Conservation (phyloP, 2,329 filamentous ascomycete species). For the Cladophialophora carrionii region DNA sequence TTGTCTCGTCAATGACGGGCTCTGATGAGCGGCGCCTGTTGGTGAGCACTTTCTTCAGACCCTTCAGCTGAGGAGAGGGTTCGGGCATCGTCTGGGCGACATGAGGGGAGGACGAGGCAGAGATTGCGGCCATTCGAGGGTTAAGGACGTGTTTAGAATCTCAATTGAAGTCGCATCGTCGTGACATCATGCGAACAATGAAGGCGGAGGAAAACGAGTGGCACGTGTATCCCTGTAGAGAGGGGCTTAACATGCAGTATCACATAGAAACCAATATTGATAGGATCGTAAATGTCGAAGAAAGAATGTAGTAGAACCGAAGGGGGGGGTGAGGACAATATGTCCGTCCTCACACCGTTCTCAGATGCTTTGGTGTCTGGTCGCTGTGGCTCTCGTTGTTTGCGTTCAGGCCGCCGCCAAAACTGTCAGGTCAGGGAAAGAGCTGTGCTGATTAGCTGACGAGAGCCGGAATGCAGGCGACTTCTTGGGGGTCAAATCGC, state of each 20-base stretch:
- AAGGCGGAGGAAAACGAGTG: constrained; percentile 5
- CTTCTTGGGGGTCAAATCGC: neutral
- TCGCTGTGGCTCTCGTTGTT: constrained; percentile 4
- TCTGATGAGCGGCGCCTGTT: constrained; percentile 44
- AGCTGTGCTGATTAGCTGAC: constrained; percentile 2
- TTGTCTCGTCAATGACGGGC: constrained; percentile 38
- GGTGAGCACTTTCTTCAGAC: constrained; percentile 45
- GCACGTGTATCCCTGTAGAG: constrained; percentile 16
- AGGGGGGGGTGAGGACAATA: neutral
- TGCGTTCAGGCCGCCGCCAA: constrained; percentile 5
- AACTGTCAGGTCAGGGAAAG: neutral
- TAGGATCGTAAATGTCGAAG: constrained; percentile 6
- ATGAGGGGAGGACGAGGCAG: constrained; percentile 31
- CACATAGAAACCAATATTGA: constrained; percentile 6
- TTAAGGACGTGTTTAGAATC: constrained; percentile 5
- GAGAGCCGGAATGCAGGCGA: neutral
- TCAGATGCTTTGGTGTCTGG: neutral
- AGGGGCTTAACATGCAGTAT: constrained; percentile 3
- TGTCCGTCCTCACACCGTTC: neutral
- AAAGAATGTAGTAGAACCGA: constrained; percentile 2
- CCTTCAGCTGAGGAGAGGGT: constrained; percentile 41
- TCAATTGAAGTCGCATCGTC: neutral
- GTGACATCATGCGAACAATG: constrained; percentile 17
- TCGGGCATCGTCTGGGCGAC: constrained; percentile 35
- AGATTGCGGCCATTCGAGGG: constrained; percentile 34